A percentile compares a stretch with the other conserved stretches of the same genome.
Conservation (phyloP, 2,329 filamentous ascomycete genomes). For the Fusarium caatingaense region DNA sequence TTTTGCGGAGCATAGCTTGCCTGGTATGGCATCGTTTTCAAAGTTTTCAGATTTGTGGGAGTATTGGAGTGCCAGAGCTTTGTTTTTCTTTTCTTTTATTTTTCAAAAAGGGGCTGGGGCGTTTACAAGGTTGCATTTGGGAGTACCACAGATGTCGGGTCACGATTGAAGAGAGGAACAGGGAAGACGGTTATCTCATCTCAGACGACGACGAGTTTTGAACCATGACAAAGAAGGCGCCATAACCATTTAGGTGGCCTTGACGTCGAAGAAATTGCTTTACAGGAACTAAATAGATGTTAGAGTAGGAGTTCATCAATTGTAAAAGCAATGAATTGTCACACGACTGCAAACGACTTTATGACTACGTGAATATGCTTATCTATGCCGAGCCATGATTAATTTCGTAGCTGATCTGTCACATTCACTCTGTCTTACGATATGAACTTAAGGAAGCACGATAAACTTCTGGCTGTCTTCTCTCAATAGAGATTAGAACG, state of each 20-base stretch:
- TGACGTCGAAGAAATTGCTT: slow-evolving; percentile 11
- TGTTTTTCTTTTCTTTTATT: slow-evolving; percentile 5
- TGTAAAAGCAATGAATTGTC: slow-evolving; percentile 32
- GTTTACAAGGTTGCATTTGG: slow-evolving; percentile 29
- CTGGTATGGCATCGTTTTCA: slow-evolving; percentile 30
- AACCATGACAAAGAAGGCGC: slow-evolving; percentile 10
- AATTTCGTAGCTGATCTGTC: neutral
- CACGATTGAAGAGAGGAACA: slow-evolving; percentile 24
- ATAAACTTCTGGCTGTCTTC: neutral
- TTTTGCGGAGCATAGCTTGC: slow-evolving; percentile 34
- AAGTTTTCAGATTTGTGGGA: slow-evolving; percentile 30
- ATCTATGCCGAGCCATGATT: neutral
- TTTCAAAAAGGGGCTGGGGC: slow-evolving; percentile 13
- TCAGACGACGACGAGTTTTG: slow-evolving; percentile 4
- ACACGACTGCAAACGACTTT: slow-evolving; percentile 12
- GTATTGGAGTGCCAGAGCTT: slow-evolving; percentile 41
- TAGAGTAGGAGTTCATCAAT: slow-evolving; percentile 41
- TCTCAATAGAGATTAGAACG: neutral
- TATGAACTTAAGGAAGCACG: neutral
- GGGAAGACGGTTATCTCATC: neutral
- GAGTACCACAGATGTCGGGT: neutral
- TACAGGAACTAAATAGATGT: slow-evolving; percentile 29
- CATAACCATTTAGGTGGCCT: slow-evolving; percentile 7
- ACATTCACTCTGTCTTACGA: neutral
- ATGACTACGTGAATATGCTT: neutral